A percentile compares a stretch with the other conserved stretches of the same genome.
Evolutionary conservation across 768 basidiomycete species (phyloP).

Genomic region (Termitomyces sp.): DNA sequence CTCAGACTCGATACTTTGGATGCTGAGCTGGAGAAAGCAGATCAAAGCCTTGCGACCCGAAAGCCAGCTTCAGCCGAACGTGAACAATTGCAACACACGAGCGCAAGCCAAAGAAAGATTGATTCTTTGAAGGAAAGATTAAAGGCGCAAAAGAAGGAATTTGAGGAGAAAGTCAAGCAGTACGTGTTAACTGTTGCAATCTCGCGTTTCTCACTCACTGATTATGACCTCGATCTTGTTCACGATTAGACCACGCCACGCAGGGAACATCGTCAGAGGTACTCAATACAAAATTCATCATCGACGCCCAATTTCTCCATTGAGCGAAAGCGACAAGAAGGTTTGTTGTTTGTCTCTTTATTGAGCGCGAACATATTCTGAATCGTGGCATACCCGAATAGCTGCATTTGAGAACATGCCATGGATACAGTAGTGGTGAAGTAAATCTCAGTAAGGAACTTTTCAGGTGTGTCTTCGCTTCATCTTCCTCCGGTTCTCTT

Average conservation of each 20-base stretch:
- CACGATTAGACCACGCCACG: constrained; percentile 75
- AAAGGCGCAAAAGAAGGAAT: constrained; percentile 91
- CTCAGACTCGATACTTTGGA: constrained; percentile 70
- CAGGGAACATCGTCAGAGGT: constrained; percentile 88
- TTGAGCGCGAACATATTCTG: not conserved
- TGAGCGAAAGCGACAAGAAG: constrained; percentile 94
- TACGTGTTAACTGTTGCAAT: constrained; percentile 38
- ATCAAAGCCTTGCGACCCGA: constrained; percentile 57
- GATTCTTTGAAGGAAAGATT: constrained; percentile 93
- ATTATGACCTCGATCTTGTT: constrained; percentile 12
- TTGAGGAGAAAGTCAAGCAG: constrained; percentile 97
- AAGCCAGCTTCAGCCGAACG: constrained; percentile 68
- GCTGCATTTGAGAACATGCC: too few species aligned
- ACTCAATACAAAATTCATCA: too few species aligned
- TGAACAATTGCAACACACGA: constrained; percentile 65
- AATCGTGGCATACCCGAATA: constrained; percentile 8
- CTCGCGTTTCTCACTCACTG: constrained; percentile 11
- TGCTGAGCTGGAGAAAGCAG: constrained; percentile 65
- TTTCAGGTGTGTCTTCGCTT: too few species aligned
- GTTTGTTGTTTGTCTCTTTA: constrained; percentile 38
- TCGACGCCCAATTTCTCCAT: constrained; percentile 19
- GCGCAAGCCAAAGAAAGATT: constrained; percentile 77
- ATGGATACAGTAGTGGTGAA: too few species aligned
- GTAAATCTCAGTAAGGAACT: too few species aligned
- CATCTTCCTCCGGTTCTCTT: too few species aligned